Base-by-base conservation (phyloP, 139 green algal species). In the Chlamydomonas sp. region DNA sequence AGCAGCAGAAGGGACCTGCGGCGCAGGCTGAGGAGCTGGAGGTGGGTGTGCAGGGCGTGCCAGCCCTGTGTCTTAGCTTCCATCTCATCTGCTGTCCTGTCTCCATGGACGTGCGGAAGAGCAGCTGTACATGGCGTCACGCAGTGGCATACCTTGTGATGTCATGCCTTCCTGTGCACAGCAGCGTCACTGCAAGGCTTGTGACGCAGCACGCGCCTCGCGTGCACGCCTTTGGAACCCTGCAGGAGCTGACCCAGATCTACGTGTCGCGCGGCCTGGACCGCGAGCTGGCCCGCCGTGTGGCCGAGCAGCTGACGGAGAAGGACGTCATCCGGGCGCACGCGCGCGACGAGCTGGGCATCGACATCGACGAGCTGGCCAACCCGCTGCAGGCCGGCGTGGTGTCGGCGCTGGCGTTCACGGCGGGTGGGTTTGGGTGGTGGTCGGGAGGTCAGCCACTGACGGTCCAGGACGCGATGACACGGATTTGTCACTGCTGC, bases 331-430 rank as follows among this genome's bases (percentile, higher is more conserved):
- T 99, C n/a, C 83, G 94, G 0, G 94, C 97, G 0, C 97, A 99
- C 83, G 96, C 96, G 5, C 83, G 96, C 0, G 96, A 98, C 77
- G 96, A 98, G 92, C 92, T 99, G 76, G 97, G 97, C 77, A 99
- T 99, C 67, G 96, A 98, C 84, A 77, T 99, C 7, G 96, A 99
- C 82, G 93, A 97, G 31, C 88, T 98, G 61, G 91, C 95, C 31
- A 97, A 97, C 85, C 97, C 97, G 3, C 78, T 93, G 62, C 95
- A 95, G 85, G 84, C 84, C 0, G 84, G 75, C 1, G 64, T 76
- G 63, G 84, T 88, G 6, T 83, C 75, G 17, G 64, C 63, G 1
- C 8, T 88, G 3, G 84, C 84, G 3, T 88, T 88, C 76, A 83
- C 84, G 3, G 83, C 83, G 0, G 82, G 80, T 85, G 58, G 31